Evolutionary conservation across 306 rosid genomes (phyloP), one percentile per base, ranked within the genome.

Genomic region (Dryas octopetala): DNA sequence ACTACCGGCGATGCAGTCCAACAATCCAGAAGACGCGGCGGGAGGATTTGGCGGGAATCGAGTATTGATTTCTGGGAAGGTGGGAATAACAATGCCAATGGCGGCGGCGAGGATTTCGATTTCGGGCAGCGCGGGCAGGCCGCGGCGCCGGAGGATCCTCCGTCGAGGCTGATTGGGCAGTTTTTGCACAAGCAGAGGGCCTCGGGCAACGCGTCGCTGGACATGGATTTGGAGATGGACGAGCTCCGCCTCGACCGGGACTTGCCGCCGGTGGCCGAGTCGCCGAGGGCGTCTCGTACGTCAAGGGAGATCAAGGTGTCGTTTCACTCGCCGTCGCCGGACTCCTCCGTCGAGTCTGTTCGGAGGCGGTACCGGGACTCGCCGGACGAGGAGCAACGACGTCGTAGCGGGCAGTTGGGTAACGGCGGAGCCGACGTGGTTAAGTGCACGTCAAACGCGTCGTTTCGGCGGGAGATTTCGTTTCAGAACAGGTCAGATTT

Each of bases 211-310:
- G 68, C 83, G 62, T 78, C 91, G 8, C 53, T 95, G 38, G 99
- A 95, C 55, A 92, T 95, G 99, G 98, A 95, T 79, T 83, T 95
- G 81, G 99, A 90, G 44, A 95, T 95, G 99, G 93, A 86, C 4
- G 99, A 95, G 85, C 89, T 92, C 0, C 83, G 65, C 23, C n/a
- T 11, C 0, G 91, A 83, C 4, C 76, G 79, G 45, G 74, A 78
- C 43, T 38, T 88, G 16, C 50, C 91, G 32, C 76, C 93, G 11
- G 77, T 88, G 15, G 87, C 79, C 0, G 98, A 91, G 85, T 88
- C 91, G 51, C 88, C 91, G 17, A 11, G 62, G 40, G 86, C 91
- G 15, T 70, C 62, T 3, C 83, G 81, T 1, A 7, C 5, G 5
- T 86, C 96, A 5, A 76, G 23, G 78, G 98, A 93, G 84, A 54